Conservation (phyloP, 805 yeast genomes). For the Crinitomyces ghanaensis region DNA sequence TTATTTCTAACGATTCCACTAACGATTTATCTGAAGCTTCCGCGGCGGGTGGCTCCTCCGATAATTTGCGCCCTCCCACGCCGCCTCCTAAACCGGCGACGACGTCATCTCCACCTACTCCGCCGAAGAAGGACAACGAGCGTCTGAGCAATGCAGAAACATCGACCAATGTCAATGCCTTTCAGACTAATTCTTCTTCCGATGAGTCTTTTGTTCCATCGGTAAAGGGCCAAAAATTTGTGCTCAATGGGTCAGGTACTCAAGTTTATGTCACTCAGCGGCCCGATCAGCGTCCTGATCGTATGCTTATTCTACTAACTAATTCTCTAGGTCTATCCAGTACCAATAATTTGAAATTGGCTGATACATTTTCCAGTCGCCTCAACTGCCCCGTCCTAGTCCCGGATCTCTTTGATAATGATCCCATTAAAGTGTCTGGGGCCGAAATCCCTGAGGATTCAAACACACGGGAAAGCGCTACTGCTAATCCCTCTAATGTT, state of each 20-base stretch:
- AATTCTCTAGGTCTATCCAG: constrained; percentile 24
- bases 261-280: constrained; percentile 16
- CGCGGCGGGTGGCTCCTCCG: no score
- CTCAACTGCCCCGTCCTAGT: constrained; percentile 21
- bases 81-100: no score
- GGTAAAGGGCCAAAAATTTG: constrained; percentile 16
- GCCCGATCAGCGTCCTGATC: constrained; percentile 5
- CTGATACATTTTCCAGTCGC: constrained; percentile 21
- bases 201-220: no score
- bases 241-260: constrained; percentile 13
- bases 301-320: constrained; percentile 19
- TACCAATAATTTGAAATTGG: constrained; percentile 20
- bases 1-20: no score
- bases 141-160: neutral
- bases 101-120: no score
- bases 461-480: no score
- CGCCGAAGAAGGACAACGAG: neutral
- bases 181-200: neutral
- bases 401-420: constrained; percentile 23
- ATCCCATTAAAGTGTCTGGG: constrained; percentile 19
- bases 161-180: neutral
- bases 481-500: neutral
- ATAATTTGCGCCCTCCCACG: no score
- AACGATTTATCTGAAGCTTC: no score
- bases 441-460: constrained; percentile 12